Evolutionary conservation across 345 rosid species (phyloP), one percentile per base, ranked within the genome.

Genomic region (Cardamine resedifolia): DNA sequence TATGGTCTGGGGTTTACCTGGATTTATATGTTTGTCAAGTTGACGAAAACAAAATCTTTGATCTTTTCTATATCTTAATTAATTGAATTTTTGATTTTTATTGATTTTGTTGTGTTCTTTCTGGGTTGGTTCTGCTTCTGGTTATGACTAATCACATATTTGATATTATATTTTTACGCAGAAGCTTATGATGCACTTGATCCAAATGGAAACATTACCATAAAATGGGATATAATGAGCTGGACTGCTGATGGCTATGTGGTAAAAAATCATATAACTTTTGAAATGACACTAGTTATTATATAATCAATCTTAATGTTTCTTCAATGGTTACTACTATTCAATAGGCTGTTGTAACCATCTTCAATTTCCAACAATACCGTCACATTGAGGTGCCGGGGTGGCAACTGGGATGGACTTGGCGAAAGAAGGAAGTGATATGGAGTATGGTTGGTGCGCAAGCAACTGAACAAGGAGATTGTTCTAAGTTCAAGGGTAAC

Each of bases 121-220:
- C 4, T 44, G 66, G 36, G 21, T 59, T 58, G 27, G n/a, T 59
- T 69, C 55, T 24, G 56, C 68, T 68, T n/a, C 30, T 59, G n/a
- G 52, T 36, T 23, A 61, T 51, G 38, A 75, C 48, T 12, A 39
- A 39, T 43, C 70, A 45, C 23, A 27, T 59, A 68, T 44, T 64
- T 74, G 20, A 30, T 70, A 3, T 18, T 30, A 21, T 67, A 16
- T 67, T 20, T 15, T 1, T 28, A 56, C 60, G 47, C 84, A 86
- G 96, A 85, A 78, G 92, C 97, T 33, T 94, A 89, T 67, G 98
- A 91, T 85, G 80, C 95, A 31, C 89, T 94, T 74, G 97, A 91
- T 74, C 98, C 97, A 53, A 81, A 30, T 69, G 97, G 95, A 47
- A 93, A 94, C 73, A 88, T 94, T 83, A 94, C 98, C 33, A 84